phyloP scores from a whole-genome alignment of 139 green algal species.

The Trebouxia sp. region DNA sequence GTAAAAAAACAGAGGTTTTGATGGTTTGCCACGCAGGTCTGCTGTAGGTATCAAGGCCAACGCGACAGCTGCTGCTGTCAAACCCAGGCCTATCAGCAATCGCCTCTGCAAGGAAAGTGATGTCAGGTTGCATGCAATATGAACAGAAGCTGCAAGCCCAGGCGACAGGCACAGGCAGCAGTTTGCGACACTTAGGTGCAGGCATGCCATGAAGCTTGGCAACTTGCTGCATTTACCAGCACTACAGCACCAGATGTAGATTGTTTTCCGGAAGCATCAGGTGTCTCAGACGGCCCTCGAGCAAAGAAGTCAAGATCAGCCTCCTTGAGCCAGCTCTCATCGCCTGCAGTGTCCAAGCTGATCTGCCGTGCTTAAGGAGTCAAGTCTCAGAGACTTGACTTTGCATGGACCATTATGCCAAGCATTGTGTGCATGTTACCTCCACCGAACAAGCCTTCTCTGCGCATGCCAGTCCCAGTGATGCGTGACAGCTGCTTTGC shows the following conservation, averaged over 20 bases:
- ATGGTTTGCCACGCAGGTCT: constrained; percentile 53
- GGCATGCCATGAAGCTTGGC: not conserved
- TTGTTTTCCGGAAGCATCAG: not conserved
- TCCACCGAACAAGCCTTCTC: constrained; percentile 10
- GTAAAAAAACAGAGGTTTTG: constrained; percentile 79
- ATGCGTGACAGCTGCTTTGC: constrained; percentile 33
- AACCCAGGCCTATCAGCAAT: constrained; percentile 52
- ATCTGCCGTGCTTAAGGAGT: not conserved
- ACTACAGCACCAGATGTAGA: constrained; percentile 1
- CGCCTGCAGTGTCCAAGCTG: not conserved
- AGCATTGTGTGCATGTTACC: not conserved
- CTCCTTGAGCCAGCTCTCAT: constrained; percentile 25
- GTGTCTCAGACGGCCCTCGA: constrained; percentile 2
- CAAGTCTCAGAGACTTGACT: not conserved
- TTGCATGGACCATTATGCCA: not conserved
- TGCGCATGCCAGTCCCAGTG: constrained; percentile 21
- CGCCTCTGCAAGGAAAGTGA: constrained; percentile 41
- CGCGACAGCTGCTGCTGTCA: constrained; percentile 41
- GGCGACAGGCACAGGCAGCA: not conserved
- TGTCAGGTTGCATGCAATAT: not conserved
- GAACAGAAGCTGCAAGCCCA: not conserved
- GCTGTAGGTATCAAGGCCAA: constrained; percentile 76
- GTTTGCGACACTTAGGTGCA: not conserved
- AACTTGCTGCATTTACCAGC: not conserved
- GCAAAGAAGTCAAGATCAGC: constrained; percentile 26